Conservation (phyloP, 805 yeast genomes). For the Starmerella cellae region DNA sequence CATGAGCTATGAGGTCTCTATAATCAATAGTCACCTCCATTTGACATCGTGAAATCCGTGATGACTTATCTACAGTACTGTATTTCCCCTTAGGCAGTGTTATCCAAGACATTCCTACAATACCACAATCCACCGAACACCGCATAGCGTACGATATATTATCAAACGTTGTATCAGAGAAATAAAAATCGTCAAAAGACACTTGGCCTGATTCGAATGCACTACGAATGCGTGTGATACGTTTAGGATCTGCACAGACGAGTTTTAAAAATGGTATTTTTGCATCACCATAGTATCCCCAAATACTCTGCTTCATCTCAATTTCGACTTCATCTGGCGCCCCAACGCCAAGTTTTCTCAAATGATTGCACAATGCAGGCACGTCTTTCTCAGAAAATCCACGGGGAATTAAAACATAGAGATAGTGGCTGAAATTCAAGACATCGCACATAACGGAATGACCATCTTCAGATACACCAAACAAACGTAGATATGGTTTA, state of each 20-base stretch:
- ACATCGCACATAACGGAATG: constrained; percentile 82
- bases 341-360: not conserved
- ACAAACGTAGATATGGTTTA: constrained; percentile 51
- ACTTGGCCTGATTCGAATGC: constrained; percentile 57
- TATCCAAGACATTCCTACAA: constrained; percentile 94
- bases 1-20: constrained; percentile 57
- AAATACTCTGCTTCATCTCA: constrained; percentile 63
- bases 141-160: constrained; percentile 77
- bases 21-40: constrained; percentile 65
- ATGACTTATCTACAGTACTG: constrained; percentile 8
- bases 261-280: constrained; percentile 71
- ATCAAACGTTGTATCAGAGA: constrained; percentile 47
- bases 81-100: constrained; percentile 72
- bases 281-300: constrained; percentile 80
- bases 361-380: constrained; percentile 29
- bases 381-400: constrained; percentile 52
- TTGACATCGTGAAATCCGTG: constrained; percentile 63
- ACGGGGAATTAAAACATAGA: constrained; percentile 81
- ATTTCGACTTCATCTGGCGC: constrained; percentile 38
- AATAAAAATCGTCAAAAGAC: constrained; percentile 6
- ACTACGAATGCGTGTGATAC: constrained; percentile 54
- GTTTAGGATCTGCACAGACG: constrained; percentile 49
- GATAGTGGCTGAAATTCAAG: constrained; percentile 75
- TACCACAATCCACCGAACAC: constrained; percentile 81
- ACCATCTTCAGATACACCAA: constrained; percentile 84